Conservation (phyloP, 2,329 filamentous ascomycete genomes). For the Setomelanomma holmii region DNA sequence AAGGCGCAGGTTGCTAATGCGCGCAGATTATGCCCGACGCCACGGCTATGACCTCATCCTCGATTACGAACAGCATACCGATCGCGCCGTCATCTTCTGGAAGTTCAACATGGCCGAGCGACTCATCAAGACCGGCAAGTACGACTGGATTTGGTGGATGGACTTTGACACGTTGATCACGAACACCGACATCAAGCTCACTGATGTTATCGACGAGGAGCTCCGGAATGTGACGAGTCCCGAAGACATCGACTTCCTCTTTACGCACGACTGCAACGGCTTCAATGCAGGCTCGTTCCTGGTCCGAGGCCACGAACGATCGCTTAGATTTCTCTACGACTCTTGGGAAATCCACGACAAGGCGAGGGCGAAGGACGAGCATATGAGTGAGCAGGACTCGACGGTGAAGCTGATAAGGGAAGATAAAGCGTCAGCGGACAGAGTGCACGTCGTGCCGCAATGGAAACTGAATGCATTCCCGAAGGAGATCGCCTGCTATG, state of each 20-base stretch:
- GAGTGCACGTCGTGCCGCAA: slow-evolving; percentile 44
- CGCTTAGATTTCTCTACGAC: slow-evolving; percentile 43
- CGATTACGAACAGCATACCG: slow-evolving; percentile 47
- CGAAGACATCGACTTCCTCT: slow-evolving; percentile 46
- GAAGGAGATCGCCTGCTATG: slow-evolving; percentile 49
- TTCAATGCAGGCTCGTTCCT: slow-evolving; percentile 51
- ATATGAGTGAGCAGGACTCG: slow-evolving; percentile 50
- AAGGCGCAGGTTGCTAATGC: slow-evolving; percentile 9
- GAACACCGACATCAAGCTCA: slow-evolving; percentile 46
- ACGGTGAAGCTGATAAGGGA: slow-evolving; percentile 44
- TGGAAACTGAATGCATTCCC: slow-evolving; percentile 51
- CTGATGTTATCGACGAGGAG: slow-evolving; percentile 45
- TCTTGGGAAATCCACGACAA: slow-evolving; percentile 36
- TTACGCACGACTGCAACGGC: slow-evolving; percentile 50
- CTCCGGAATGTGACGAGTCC: slow-evolving; percentile 38
- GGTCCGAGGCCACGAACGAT: slow-evolving; percentile 44
- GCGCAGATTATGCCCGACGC: slow-evolving; percentile 47
- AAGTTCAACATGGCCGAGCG: slow-evolving; percentile 50
- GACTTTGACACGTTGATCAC: slow-evolving; percentile 53
- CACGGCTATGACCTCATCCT: slow-evolving; percentile 51
- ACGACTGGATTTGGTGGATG: slow-evolving; percentile 54
- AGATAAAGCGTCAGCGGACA: slow-evolving; percentile 23
- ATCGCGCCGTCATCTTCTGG: slow-evolving; percentile 42
- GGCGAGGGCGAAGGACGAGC: slow-evolving; percentile 23
- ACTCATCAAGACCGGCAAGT: slow-evolving; percentile 41